Conservation (phyloP, 1,139 yeast species). For the Candida tetrigidarum region DNA sequence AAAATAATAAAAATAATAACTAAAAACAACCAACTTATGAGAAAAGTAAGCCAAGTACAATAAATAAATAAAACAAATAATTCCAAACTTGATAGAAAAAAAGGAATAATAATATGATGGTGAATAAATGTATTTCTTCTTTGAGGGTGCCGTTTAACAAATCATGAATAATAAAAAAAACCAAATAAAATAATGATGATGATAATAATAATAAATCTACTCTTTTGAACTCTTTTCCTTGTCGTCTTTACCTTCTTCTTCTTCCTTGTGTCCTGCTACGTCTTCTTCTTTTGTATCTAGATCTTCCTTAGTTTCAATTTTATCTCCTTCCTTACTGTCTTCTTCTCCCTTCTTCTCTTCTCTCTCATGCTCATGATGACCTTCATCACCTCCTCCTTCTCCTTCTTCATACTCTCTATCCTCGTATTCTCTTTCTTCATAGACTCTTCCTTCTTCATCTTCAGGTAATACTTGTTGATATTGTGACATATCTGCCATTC, state of each 20-base stretch:
- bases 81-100: too few relatives aligned
- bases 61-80: neutral
- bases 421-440: slow-evolving; percentile 4
- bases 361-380: neutral
- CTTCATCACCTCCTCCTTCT: neutral
- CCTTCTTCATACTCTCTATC: slow-evolving; percentile 1
- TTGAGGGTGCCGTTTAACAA: neutral
- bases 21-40: too few relatives aligned
- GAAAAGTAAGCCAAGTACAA: too few relatives aligned
- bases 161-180: neutral
- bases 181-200: neutral
- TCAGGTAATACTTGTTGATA: slow-evolving; percentile 18
- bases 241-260: too few relatives aligned
- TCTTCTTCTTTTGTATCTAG: neutral
- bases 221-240: too few relatives aligned
- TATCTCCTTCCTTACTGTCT: neutral
- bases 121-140: too few relatives aligned
- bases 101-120: too few relatives aligned
- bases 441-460: slow-evolving; percentile 1
- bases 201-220: neutral
- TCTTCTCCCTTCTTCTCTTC: neutral
- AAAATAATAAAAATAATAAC: neutral
- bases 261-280: neutral
- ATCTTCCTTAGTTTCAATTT: neutral
- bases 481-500: slow-evolving; percentile 14